Evolutionary conservation across 164 flowering plant species (phyloP).

Genomic region (Pachysandra terminalis): DNA sequence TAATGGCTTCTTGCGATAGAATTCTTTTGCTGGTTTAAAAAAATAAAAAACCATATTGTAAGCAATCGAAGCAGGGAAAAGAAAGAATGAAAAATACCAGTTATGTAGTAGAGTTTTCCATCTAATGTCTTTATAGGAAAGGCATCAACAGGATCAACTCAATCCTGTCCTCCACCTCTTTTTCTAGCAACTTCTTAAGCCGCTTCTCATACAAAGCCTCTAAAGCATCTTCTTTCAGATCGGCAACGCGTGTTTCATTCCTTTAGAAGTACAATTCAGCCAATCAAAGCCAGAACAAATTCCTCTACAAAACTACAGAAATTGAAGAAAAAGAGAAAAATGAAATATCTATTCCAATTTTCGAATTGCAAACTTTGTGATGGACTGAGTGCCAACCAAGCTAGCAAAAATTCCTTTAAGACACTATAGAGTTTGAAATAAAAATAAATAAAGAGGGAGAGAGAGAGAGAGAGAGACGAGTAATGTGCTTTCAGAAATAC

Average conservation of each 20-base stretch:
- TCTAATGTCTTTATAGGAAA: conserved; percentile 87
- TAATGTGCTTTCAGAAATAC: too few relatives aligned
- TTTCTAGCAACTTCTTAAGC: conserved; percentile 30
- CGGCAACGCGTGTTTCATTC: conserved; percentile 81
- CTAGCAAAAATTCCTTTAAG: neutral
- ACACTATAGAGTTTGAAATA: too few relatives aligned
- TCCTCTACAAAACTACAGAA: neutral
- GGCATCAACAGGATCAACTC: conserved; percentile 77
- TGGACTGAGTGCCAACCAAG: too few relatives aligned
- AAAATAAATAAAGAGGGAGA: too few relatives aligned
- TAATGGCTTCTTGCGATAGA: too few relatives aligned
- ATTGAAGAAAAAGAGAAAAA: too few relatives aligned
- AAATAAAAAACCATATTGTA: neutral
- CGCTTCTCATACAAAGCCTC: conserved; percentile 71
- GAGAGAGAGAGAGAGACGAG: neutral
- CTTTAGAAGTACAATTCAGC: conserved; percentile 24
- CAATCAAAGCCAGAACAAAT: neutral
- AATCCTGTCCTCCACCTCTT: conserved; percentile 29
- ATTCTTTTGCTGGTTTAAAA: too few relatives aligned
- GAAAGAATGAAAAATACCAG: conserved; percentile 43
- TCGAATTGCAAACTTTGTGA: neutral
- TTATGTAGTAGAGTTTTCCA: conserved; percentile 63
- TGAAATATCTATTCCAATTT: neutral
- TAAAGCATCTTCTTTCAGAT: conserved; percentile 59
- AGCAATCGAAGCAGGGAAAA: neutral